Conservation (phyloP, 164 flowering plant genomes). For the Platanus orientalis region DNA sequence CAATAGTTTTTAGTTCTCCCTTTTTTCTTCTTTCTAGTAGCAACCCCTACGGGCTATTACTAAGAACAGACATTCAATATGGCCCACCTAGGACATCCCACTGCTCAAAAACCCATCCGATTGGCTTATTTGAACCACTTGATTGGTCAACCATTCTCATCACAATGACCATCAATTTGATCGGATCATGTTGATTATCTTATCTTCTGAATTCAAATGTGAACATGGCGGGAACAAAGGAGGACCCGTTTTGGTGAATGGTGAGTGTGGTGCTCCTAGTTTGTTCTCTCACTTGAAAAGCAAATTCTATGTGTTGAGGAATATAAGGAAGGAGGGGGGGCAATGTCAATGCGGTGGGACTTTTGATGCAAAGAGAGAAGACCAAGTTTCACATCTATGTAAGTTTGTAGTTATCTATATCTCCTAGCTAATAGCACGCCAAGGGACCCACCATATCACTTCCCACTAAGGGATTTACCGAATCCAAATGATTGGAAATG, state of each 20-base stretch:
- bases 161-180: neutral
- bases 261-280: too few relatives aligned
- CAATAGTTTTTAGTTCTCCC: too few relatives aligned
- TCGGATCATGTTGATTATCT: neutral
- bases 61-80: too few relatives aligned
- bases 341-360: constrained; percentile 1
- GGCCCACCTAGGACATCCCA: too few relatives aligned
- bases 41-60: too few relatives aligned
- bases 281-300: too few relatives aligned
- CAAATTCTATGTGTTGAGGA: neutral
- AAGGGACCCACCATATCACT: constrained; percentile 15
- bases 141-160: neutral
- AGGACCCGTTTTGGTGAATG: too few relatives aligned
- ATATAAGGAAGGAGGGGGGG: too few relatives aligned
- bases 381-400: constrained; percentile 4
- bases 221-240: neutral
- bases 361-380: constrained; percentile 11
- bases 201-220: neutral
- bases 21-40: too few relatives aligned
- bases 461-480: constrained; percentile 6
- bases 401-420: too few relatives aligned
- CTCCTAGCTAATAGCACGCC: constrained; percentile 9
- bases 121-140: neutral
- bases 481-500: constrained; percentile 19
- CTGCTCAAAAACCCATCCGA: too few relatives aligned